A percentile compares a stretch with the other conserved stretches of the same genome.
Evolutionary conservation across 495 filamentous ascomycete species (phyloP).

Genomic region (Umbilicaria muhlenbergii): DNA sequence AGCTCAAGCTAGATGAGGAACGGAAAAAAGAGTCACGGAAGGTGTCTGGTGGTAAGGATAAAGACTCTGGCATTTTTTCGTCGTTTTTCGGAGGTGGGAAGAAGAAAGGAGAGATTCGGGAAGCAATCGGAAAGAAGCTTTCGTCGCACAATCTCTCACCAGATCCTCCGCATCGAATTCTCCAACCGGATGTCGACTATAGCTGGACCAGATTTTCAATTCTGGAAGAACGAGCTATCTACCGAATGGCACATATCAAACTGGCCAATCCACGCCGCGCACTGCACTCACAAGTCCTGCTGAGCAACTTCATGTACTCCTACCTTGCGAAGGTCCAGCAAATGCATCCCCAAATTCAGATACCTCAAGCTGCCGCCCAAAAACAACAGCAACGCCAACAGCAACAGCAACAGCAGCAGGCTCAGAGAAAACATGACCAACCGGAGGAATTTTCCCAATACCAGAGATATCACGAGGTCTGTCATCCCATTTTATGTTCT

Average conservation of each 20-base stretch:
- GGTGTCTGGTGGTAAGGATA: constrained; percentile 57
- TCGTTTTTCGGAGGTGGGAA: constrained; percentile 77
- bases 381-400: constrained; percentile 47
- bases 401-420: constrained; percentile 36
- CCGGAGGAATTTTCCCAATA: constrained; percentile 46
- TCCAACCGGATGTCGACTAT: constrained; percentile 80
- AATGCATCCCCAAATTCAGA: constrained; percentile 85
- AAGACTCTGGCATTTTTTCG: constrained; percentile 65
- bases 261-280: constrained; percentile 89
- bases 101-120: constrained; percentile 45
- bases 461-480: constrained; percentile 50
- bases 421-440: constrained; percentile 45
- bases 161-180: constrained; percentile 52
- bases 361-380: constrained; percentile 41
- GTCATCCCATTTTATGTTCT: constrained; percentile 4
- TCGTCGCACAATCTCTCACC: constrained; percentile 65
- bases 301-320: constrained; percentile 99
- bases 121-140: constrained; percentile 42
- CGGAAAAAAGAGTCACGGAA: constrained; percentile 68
- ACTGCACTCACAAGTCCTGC: constrained; percentile 84
- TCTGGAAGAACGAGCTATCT: constrained; percentile 91
- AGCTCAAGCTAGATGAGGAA: constrained; percentile 64
- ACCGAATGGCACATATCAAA: constrained; percentile 97
- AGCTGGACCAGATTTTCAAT: constrained; percentile 94
- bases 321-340: constrained; percentile 98